Base-by-base conservation (phyloP, 495 filamentous ascomycete genomes). In the Aspergillus affinis region DNA sequence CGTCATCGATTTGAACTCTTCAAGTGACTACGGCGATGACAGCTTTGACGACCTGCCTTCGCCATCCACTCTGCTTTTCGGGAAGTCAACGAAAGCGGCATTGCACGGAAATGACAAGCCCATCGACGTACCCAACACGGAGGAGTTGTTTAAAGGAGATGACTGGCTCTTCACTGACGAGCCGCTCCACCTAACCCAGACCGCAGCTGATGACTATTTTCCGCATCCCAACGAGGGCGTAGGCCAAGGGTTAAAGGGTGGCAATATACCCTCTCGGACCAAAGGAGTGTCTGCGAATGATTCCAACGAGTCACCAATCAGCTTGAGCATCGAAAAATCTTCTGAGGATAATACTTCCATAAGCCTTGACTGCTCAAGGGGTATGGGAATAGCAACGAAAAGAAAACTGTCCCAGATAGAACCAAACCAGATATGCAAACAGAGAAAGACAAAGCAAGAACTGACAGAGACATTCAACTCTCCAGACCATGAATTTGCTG, bases 21-120 rank as follows among this genome's bases (percentile, higher is more conserved):
- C 71, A 1, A 76, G 72, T 58, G 75, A 78, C 30, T 76, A 72
- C 54, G 69, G 61, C 2, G 65, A 71, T 54, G 70, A 70, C 48
- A 65, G 60, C n/a, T 65, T 76, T 21, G 69, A 72, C 17, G 74
- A 78, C 54, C 60, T 82, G n/a, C 78, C 76, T 26, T 76, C 77
- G 9, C 72, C 75, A 27, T 76, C 73, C 23, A 59, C 58, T n/a
- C 50, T 72, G 15, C 27, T 78, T 17, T 47, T 68, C 1, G 65
- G 51, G 17, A 23, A 60, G 47, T 20, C 49, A 58, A 41, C 51
- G 50, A 8, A 30, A 19, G 17, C 19, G 18, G 41, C 53, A 47
- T 23, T 21, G 2, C 41, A 29, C 17, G 32, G 21, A 0, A 10
- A 15, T 32, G 9, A 46, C 13, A 17, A 7, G 6, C 26, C 15